phyloP scores from a whole-genome alignment of 176 grass and related monocot genomes.

The Canna indica region DNA sequence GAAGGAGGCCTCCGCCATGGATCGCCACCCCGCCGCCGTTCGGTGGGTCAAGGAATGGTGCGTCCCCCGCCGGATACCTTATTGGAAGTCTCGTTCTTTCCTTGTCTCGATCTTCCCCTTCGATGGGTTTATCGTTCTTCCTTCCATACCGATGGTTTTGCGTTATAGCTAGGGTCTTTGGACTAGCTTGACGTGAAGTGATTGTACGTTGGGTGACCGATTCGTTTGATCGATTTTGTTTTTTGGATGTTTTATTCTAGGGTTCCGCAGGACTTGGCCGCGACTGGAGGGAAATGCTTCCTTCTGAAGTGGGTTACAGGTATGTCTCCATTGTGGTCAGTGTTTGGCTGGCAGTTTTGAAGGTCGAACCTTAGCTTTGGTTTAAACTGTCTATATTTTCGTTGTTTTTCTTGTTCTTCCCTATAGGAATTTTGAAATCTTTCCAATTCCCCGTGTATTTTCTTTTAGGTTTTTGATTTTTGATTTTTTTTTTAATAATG shows the following conservation, averaged over 20 bases:
- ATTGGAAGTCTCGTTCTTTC: neutral
- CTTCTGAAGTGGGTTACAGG: constrained; percentile 93
- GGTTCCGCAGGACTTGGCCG: constrained; percentile 68
- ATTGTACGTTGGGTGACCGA: neutral
- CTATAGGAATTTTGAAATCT: neutral
- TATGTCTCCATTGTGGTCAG: constrained; percentile 20
- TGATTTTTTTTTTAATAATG: too few relatives aligned
- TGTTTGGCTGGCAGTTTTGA: neutral
- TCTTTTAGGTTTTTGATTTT: too few relatives aligned
- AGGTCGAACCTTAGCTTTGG: neutral
- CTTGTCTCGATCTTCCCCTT: neutral
- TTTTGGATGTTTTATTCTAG: constrained; percentile 18
- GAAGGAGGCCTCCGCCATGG: neutral
- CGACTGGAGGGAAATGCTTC: constrained; percentile 57
- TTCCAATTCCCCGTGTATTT: neutral
- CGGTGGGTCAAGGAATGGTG: constrained; percentile 91
- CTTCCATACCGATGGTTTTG: neutral
- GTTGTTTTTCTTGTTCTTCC: neutral
- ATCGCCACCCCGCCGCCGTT: constrained; percentile 2
- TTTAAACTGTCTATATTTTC: neutral
- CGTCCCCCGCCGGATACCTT: neutral
- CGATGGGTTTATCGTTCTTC: neutral
- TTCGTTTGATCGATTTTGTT: neutral
- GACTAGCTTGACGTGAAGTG: neutral
- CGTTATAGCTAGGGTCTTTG: neutral